Percentiles rank a stretch among this genome's conserved stretches.
These are phyloP conservation scores for Immersiporthe knoxdaviesiana DNA, from an alignment of 2,329 filamentous ascomycete species.

Conservation along the genomic window DNA sequence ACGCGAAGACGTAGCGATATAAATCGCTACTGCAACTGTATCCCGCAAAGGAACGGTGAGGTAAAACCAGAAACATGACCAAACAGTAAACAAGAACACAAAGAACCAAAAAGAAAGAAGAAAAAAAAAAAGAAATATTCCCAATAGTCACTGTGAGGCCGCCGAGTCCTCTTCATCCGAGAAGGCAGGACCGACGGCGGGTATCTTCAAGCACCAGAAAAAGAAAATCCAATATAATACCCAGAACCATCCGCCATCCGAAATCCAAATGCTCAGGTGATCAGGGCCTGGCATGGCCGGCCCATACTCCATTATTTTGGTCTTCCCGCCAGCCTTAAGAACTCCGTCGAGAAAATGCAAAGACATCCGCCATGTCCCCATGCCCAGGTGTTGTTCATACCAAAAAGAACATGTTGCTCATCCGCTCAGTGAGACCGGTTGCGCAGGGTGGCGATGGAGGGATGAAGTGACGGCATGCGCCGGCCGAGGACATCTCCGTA, in stretches of 20 bases:
- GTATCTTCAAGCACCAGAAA: not conserved
- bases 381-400: not conserved
- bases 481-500: not conserved
- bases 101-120: not conserved
- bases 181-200: not conserved
- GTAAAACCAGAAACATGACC: not conserved
- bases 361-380: not conserved
- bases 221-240: not conserved
- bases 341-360: not conserved
- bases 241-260: not conserved
- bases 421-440: not conserved
- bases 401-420: not conserved
- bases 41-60: not conserved
- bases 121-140: not conserved
- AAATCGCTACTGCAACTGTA: not conserved
- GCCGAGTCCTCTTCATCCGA: not conserved
- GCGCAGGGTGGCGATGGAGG: not conserved
- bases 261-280: not conserved
- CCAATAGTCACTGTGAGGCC: not conserved
- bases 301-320: not conserved
- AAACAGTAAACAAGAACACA: not conserved
- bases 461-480: not conserved
- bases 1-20: not conserved
- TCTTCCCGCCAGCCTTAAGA: not conserved
- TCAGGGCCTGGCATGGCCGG: not conserved